These are phyloP conservation scores for Martiniozyma asiatica DNA, from an alignment of 1,139 yeast species.

Conservation along the genomic window DNA sequence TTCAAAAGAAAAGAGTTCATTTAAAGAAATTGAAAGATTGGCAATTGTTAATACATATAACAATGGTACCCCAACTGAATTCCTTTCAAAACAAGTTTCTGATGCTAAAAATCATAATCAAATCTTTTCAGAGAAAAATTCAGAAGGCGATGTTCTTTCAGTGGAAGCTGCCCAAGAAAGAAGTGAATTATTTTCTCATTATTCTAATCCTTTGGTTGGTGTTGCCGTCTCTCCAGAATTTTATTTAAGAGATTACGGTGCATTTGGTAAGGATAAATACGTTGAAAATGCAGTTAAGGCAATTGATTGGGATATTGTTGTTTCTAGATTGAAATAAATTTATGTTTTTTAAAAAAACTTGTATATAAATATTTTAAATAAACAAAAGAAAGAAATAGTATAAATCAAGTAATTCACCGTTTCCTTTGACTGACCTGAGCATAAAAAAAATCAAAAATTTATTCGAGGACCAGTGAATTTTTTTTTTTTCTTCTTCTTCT, in stretches of 20 bases:
- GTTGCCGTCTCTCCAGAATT: constrained; percentile 62
- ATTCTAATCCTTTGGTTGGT: constrained; percentile 51
- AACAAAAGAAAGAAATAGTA: no score
- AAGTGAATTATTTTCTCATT: constrained; percentile 17
- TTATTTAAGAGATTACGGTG: constrained; percentile 63
- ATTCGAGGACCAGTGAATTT: no score
- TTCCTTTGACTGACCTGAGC: no score
- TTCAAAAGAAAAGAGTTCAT: constrained; percentile 15
- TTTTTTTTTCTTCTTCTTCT: no score
- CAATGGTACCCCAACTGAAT: constrained; percentile 51
- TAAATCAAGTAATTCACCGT: no score
- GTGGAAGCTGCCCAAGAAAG: constrained; percentile 25
- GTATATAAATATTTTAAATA: no score
- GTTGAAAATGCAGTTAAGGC: constrained; percentile 61
- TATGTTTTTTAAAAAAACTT: no score
- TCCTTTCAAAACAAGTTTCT: constrained; percentile 40
- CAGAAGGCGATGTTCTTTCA: constrained; percentile 15
- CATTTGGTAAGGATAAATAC: constrained; percentile 56
- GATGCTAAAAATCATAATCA: constrained; percentile 15
- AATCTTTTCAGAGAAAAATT: constrained; percentile 5
- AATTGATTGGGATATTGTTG: constrained; percentile 59
- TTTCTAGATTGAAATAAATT: constrained; percentile 33
- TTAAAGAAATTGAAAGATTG: constrained; percentile 26
- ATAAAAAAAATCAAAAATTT: no score
- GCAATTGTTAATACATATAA: constrained; percentile 68